phyloP scores from a whole-genome alignment of 2,329 filamentous ascomycete genomes.

The Plectosphaerella sp. region DNA sequence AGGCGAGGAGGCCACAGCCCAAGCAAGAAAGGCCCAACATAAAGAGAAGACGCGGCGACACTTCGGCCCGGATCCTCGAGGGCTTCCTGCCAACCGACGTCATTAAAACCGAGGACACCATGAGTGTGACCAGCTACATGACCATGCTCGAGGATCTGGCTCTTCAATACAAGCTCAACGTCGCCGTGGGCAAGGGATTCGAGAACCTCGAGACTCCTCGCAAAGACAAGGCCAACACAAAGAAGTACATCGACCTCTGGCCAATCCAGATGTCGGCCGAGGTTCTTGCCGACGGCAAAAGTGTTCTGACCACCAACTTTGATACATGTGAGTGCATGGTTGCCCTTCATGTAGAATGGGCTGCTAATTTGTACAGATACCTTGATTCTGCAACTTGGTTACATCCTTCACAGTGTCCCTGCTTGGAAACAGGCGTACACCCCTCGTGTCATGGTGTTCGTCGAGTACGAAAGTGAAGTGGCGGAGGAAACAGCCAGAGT shows the following conservation, averaged over 20 bases:
- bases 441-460: conserved; percentile 78
- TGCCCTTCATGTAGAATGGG: background rate
- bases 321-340: conserved; percentile 65
- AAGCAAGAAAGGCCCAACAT: conserved; percentile 20
- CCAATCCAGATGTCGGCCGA: conserved; percentile 92
- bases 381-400: conserved; percentile 80
- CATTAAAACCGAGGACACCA: conserved; percentile 63
- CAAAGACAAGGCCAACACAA: conserved; percentile 50
- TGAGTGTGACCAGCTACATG: conserved; percentile 70
- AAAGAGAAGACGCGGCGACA: conserved; percentile 44
- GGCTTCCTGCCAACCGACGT: conserved; percentile 64
- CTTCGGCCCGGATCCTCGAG: conserved; percentile 50
- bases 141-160: conserved; percentile 80
- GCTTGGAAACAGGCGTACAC: conserved; percentile 72
- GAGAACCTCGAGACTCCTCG: conserved; percentile 69
- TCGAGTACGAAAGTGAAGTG: conserved; percentile 82
- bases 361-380: conserved; percentile 43
- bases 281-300: conserved; percentile 61
- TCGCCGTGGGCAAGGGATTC: conserved; percentile 80
- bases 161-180: conserved; percentile 73
- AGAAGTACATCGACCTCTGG: conserved; percentile 84
- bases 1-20: background rate
- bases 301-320: conserved; percentile 79
- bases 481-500: conserved; percentile 72
- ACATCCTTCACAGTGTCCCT: conserved; percentile 76